phyloP scores from a whole-genome alignment of 352 stramenopile species.

The Phytophthora pseudosyringae region DNA sequence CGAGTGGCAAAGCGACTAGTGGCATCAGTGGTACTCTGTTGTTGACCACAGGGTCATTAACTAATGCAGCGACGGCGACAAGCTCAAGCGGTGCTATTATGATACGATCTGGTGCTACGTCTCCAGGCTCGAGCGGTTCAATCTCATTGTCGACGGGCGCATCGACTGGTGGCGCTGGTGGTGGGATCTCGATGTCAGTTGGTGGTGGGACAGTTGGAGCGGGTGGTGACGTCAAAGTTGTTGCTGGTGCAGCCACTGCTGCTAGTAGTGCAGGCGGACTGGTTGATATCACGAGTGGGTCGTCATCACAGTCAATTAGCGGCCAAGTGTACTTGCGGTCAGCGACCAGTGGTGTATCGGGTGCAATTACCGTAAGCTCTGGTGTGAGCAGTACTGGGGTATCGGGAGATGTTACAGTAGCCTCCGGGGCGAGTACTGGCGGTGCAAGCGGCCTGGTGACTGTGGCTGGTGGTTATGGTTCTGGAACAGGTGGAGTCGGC shows the following conservation, averaged over 20 bases:
- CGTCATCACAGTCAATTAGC: constrained; percentile 41
- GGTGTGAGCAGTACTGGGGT: constrained; percentile 38
- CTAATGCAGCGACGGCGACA: constrained; percentile 3
- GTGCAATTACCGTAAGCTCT: constrained; percentile 25
- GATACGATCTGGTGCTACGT: constrained; percentile 34
- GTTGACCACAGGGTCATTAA: constrained; percentile 24
- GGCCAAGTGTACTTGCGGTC: constrained; percentile 45
- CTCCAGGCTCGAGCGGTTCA: constrained; percentile 29
- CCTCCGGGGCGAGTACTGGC: constrained; percentile 41
- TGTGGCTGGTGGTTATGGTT: constrained; percentile 45
- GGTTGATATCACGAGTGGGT: constrained; percentile 44
- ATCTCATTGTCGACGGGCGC: constrained; percentile 30
- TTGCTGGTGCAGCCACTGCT: constrained; percentile 43
- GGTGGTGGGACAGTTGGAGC: constrained; percentile 44
- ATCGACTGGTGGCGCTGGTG: constrained; percentile 44
- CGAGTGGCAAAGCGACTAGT: constrained; percentile 20
- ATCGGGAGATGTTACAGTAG: constrained; percentile 44
- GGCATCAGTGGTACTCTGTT: constrained; percentile 20
- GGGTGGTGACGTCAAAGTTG: constrained; percentile 53
- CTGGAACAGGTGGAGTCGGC: constrained; percentile 28
- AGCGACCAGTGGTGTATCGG: constrained; percentile 36
- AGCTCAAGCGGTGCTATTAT: constrained; percentile 33
- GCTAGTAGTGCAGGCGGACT: constrained; percentile 43
- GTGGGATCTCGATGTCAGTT: constrained; percentile 52
- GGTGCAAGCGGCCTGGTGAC: constrained; percentile 45